Conservation (phyloP, 306 rosid species). For the Quercus agrifolia region DNA sequence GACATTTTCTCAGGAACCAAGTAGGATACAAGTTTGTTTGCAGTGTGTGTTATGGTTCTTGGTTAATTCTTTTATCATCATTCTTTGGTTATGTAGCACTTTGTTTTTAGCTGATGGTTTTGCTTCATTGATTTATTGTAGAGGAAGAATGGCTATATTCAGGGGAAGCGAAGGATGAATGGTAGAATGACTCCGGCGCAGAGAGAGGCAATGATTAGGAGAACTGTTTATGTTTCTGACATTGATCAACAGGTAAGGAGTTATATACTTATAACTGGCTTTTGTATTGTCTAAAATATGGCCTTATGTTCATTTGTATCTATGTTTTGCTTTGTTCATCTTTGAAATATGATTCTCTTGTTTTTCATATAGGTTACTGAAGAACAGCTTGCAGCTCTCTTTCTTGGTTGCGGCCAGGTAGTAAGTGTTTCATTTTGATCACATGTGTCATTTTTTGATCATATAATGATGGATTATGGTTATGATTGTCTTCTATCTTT, state of each 20-base stretch:
- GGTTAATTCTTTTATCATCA: background rate
- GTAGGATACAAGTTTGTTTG: background rate
- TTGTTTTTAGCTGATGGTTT: background rate
- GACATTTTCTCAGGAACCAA: background rate
- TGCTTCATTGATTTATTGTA: constrained; percentile 25
- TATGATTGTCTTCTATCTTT: constrained; percentile 14
- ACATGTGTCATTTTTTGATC: background rate
- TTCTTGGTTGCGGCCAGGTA: constrained; percentile 94
- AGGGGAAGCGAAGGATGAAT: constrained; percentile 67
- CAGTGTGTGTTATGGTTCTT: background rate
- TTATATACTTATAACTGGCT: constrained; percentile 1
- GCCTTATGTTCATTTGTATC: background rate
- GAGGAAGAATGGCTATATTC: constrained; percentile 85
- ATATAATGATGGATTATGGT: constrained; percentile 22
- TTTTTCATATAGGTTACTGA: constrained; percentile 73
- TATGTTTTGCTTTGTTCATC: constrained; percentile 8
- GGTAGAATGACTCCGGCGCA: constrained; percentile 62
- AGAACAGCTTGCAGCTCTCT: constrained; percentile 96
- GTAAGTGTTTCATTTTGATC: constrained; percentile 5
- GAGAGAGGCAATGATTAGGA: constrained; percentile 86
- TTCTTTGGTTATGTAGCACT: background rate
- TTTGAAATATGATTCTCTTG: constrained; percentile 22
- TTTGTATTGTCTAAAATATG: constrained; percentile 6
- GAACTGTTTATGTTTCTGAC: constrained; percentile 97
- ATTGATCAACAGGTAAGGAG: constrained; percentile 82